phyloP scores from a whole-genome alignment of 192 early-diverging fungal species.

The Coemansia sp. region DNA sequence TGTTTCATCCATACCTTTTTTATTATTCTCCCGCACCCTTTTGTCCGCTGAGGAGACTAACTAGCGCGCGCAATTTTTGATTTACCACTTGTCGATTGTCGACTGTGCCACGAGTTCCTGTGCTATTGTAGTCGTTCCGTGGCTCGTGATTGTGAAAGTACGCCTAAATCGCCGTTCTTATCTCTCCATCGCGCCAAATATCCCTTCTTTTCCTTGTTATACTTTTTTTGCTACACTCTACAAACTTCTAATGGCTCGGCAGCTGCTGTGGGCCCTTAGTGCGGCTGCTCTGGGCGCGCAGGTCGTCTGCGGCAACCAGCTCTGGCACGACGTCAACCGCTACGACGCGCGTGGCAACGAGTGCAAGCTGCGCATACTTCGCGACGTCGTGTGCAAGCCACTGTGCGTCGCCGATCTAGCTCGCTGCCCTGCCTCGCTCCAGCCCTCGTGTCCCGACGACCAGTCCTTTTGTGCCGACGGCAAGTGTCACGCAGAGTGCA shows the following conservation, averaged over 20 bases:
- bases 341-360: constrained; percentile 45
- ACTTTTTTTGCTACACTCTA: too few relatives aligned
- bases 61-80: neutral
- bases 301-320: neutral
- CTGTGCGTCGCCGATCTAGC: constrained; percentile 55
- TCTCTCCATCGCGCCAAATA: too few relatives aligned
- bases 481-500: constrained; percentile 47
- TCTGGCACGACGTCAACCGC: constrained; percentile 48
- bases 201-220: too few relatives aligned
- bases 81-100: neutral
- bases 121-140: neutral
- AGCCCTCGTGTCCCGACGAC: constrained; percentile 44
- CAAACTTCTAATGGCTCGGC: neutral
- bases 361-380: constrained; percentile 52
- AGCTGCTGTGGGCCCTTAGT: neutral
- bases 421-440: constrained; percentile 33
- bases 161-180: too few relatives aligned
- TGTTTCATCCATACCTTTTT: neutral
- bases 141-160: neutral
- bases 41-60: neutral
- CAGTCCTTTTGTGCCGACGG: constrained; percentile 58
- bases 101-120: too few relatives aligned
- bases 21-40: neutral
- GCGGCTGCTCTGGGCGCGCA: neutral
- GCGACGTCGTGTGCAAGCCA: constrained; percentile 44